Evolutionary conservation across 345 rosid species (phyloP), one percentile per base, ranked within the genome.

Genomic region (Rubroshorea leprosula): DNA sequence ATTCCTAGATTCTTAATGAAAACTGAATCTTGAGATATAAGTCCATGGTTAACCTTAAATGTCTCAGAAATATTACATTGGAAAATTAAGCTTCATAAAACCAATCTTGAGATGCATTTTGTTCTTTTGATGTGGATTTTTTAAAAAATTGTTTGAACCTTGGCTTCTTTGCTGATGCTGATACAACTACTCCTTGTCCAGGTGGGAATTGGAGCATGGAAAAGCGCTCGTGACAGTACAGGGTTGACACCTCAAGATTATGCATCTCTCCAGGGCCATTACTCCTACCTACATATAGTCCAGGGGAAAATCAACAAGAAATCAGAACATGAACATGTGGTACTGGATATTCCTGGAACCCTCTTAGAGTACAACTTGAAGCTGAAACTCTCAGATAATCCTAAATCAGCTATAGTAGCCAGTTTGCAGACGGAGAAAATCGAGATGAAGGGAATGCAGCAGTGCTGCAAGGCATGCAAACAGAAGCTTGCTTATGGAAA

Each of bases 211-310:
- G 70, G 67, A 58, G 79, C 83, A 6, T 85, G 93, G 89, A 83
- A 69, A 70, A 77, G 51, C 47, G 83, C 83, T 31, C 67, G 51
- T 1, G 89, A 85, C 67, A 60, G 70, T 62, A 51, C 71, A 4
- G 89, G 93, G 23, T 71, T 66, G 67, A 76, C 89, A 4, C 93
- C 93, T 0, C 57, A 80, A 49, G 86, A 77, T 65, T 83, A 83
- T 44, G 89, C 93, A 6, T 66, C 74, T 25, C 56, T 83, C 29
- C 78, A 67, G 1, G 82, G 83, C 24, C 80, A 72, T 65, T 57
- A 75, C 69, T 69, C 85, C 3, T 83, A 80, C 60, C 67, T 75
- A 66, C 75, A 77, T 61, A 65, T 83, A 47, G 78, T 85, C 25
- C 86, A 83, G 50, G 74, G 63, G 64, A 85, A 83, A 67, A 73